Evolutionary conservation across 495 filamentous ascomycete species (phyloP).

Genomic region (Bathelium albidoporum): DNA sequence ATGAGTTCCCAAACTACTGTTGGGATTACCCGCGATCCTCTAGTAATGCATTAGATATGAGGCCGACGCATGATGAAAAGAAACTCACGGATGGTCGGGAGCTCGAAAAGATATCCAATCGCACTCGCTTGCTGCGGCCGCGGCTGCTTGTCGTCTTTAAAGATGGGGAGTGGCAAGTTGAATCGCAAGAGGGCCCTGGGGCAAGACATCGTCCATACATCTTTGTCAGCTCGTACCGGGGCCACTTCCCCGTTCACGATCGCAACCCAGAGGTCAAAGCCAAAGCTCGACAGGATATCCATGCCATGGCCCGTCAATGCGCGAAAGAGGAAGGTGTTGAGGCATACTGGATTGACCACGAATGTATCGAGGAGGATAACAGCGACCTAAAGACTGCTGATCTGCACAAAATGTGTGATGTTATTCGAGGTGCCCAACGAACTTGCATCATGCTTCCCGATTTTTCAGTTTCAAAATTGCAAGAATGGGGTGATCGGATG

Average conservation of each 20-base stretch:
- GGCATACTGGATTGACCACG: conserved; percentile 8
- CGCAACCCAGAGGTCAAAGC: background rate
- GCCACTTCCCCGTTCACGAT: background rate
- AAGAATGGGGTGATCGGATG: conserved; percentile 2
- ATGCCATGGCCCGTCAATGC: background rate
- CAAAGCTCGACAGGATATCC: conserved; percentile 5
- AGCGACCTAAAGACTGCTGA: background rate
- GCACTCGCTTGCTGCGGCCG: conserved; percentile 1
- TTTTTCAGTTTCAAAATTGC: background rate
- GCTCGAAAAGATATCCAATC: conserved; percentile 1
- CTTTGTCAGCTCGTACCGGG: conserved; percentile 2
- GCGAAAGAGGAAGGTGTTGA: conserved; percentile 3
- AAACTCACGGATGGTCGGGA: background rate
- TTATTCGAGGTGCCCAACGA: conserved; percentile 2
- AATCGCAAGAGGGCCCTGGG: background rate
- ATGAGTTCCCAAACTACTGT: conserved; percentile 6
- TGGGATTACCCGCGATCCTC: conserved; percentile 7
- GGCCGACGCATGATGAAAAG: background rate
- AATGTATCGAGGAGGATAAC: conserved; percentile 1
- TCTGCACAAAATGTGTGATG: conserved; percentile 7
- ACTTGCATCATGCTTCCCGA: conserved; percentile 6
- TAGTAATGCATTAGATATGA: conserved; percentile 3
- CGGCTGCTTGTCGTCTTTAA: conserved; percentile 1
- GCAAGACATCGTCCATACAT: conserved; percentile 5
- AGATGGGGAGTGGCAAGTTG: background rate